A percentile compares a stretch with the other conserved stretches of the same genome.
Evolutionary conservation across 1,284 basidiomycete species (phyloP).

Genomic region (Sporisorium scitamineum): DNA sequence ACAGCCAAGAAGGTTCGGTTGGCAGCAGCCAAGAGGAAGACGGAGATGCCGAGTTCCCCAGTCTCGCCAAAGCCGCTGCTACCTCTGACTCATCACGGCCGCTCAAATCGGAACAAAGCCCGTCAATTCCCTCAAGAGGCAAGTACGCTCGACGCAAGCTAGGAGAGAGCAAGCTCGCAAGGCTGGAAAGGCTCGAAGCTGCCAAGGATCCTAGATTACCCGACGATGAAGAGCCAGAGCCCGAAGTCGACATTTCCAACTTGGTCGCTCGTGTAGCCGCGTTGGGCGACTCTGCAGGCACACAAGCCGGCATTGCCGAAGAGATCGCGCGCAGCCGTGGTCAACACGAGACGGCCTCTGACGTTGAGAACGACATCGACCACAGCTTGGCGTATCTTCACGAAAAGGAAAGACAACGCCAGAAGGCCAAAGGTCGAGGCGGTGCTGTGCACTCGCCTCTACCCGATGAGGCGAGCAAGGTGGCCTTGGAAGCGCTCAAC

Average conservation of each 20-base stretch:
- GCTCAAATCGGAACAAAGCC: slow-evolving; percentile 13
- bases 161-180: slow-evolving; percentile 56
- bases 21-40: slow-evolving; percentile 26
- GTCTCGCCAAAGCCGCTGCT: slow-evolving; percentile 30
- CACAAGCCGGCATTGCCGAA: slow-evolving; percentile 39
- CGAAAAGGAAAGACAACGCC: slow-evolving; percentile 42
- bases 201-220: slow-evolving; percentile 38
- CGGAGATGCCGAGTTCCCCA: slow-evolving; percentile 34
- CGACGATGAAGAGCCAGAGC: slow-evolving; percentile 58
- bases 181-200: slow-evolving; percentile 49
- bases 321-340: slow-evolving; percentile 34
- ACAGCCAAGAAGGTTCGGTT: background rate
- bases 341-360: slow-evolving; percentile 43
- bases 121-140: slow-evolving; percentile 24
- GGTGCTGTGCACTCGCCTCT: slow-evolving; percentile 5
- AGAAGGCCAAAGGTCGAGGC: slow-evolving; percentile 37
- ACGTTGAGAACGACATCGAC: slow-evolving; percentile 61
- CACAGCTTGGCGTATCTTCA: slow-evolving; percentile 55
- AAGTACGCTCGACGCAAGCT: slow-evolving; percentile 58
- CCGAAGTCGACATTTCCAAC: slow-evolving; percentile 62
- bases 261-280: slow-evolving; percentile 56
- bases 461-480: slow-evolving; percentile 2
- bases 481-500: slow-evolving; percentile 8
- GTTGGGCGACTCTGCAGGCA: slow-evolving; percentile 39
- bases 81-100: slow-evolving; percentile 2